Base-by-base conservation (phyloP, 148 eudicot genomes). In the Heliamphora exappendiculata region DNA sequence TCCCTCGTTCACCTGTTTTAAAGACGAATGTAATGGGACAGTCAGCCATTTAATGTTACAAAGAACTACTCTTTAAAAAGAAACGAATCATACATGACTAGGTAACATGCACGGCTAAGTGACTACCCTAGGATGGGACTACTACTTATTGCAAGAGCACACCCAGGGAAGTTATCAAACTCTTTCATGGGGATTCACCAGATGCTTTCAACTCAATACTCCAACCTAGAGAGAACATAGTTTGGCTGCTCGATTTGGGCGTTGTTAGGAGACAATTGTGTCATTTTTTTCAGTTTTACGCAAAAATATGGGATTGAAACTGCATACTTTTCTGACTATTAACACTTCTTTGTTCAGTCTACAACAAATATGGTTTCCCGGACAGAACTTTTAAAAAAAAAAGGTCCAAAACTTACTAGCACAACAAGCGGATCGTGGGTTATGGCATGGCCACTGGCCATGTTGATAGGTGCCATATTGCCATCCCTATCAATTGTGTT, bases 361-460 rank as follows among this genome's bases (percentile, higher is more conserved):
- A 41, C 0, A 0, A 45, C 39, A 45, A 47, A 70, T 41, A 39
- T 22, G 65, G 65, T 34, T 33, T 54, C 49, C 47, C 50, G 36
- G 10, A 9, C 37, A 70, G 2, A 37, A 58, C 31, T 26, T 55
- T 13, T n/a, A n/a, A n/a, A 24, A 75, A 33, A 44, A 34, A 20
- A 50, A 31, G 37, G 41, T 42, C 0, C 4, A 31, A n/a, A 77
- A 84, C 92, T 85, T 86, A 94, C 97, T 28, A 94, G 96, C 54
- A 94, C 91, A 44, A 90, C 98, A 69, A 94, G 92, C 1, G 98
- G 98, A 78, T 94, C 96, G 47, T 82, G 97, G 63, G 98, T 94
- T 72, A 92, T 26, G 74, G 98, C 97, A 81, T 92, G 97, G 26
- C 98, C 96, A 80, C 86, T 84, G 55, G 86, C 86, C 88, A 91